Base-by-base conservation (phyloP, 1,284 basidiomycete species). In the Earliella scabrosa region DNA sequence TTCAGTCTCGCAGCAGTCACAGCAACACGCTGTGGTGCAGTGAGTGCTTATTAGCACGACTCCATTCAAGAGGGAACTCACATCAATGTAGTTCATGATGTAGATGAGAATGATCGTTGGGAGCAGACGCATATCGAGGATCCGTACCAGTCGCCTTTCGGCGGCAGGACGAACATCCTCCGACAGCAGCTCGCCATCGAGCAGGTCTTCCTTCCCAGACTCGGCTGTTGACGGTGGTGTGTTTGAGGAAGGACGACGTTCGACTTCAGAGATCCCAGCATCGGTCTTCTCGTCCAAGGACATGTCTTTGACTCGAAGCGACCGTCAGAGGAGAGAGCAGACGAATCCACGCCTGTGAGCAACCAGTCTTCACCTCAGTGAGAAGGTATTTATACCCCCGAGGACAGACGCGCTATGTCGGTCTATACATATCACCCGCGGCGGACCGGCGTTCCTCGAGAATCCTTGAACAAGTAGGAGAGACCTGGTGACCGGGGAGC, bases 61-160 rank as follows among this genome's bases (percentile, higher is more conserved):
- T 6, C 39, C 11, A 20, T 13, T 10, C n/a, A n/a, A 24, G 8
- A 24, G 20, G 8, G 21, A 11, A 72, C 79, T 53, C 54, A 87
- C 86, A 64, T 87, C 85, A 48, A 88, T 86, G 60, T 86, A 87
- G 62, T 88, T 88, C 82, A 88, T 81, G 54, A 88, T 76, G 63
- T 78, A 87, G 52, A 88, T 84, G 29, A 85, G 40, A 39, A 83
- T 77, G 52, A 88, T 81, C 0, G 82, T 84, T 0, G 86, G 85
- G 58, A 88, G 66, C 1, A 88, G 69, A 35, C 87, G 74, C 53
- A 71, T 70, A 60, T 88, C 87, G 36, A 89, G 74, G 63, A 78
- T 83, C 36, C 82, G 75, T 14, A 73, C 68, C 4, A 73, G 61
- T 24, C 53, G 57, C 45, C 65, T 65, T 49, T 73, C 72, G 11